Percentiles rank a stretch among this genome's conserved stretches.
phyloP scores from a whole-genome alignment of 441 rosid genomes.

The Eutrema salsugineum region DNA sequence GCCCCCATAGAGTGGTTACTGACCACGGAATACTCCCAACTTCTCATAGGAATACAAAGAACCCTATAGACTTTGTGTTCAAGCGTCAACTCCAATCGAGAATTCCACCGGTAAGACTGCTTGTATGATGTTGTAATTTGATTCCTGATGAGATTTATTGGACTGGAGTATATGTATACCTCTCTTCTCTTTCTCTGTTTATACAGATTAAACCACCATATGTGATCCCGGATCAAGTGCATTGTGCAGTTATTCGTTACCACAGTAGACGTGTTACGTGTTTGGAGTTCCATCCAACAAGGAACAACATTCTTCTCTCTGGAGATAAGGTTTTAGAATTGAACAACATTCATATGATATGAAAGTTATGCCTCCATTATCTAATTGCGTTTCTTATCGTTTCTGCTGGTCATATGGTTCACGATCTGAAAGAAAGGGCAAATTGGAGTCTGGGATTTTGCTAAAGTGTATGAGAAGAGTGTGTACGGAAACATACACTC shows the following conservation, averaged over 20 bases:
- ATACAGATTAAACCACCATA: conserved; percentile 64
- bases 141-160: not conserved
- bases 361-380: not conserved
- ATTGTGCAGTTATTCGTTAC: conserved; percentile 81
- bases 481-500: conserved; percentile 80
- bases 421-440: conserved; percentile 74
- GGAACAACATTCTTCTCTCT: conserved; percentile 73
- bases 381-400: not conserved
- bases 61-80: conserved; percentile 65
- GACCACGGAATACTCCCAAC: conserved; percentile 64
- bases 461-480: conserved; percentile 77
- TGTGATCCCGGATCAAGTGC: conserved; percentile 80
- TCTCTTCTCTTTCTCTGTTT: not conserved
- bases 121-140: not conserved
- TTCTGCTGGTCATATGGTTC: conserved; percentile 14
- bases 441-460: conserved; percentile 93
- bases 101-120: conserved; percentile 42
- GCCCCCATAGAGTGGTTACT: conserved; percentile 75
- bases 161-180: not conserved
- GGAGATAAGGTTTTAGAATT: conserved; percentile 74
- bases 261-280: conserved; percentile 92
- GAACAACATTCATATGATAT: not conserved
- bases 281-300: conserved; percentile 92
- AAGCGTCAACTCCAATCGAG: conserved; percentile 67
- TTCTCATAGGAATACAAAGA: conserved; percentile 48